Percentiles rank a stretch among this genome's conserved stretches.
Evolutionary conservation across 2,329 filamentous ascomycete species (phyloP).

Genomic region (Ophiostoma piceae): DNA sequence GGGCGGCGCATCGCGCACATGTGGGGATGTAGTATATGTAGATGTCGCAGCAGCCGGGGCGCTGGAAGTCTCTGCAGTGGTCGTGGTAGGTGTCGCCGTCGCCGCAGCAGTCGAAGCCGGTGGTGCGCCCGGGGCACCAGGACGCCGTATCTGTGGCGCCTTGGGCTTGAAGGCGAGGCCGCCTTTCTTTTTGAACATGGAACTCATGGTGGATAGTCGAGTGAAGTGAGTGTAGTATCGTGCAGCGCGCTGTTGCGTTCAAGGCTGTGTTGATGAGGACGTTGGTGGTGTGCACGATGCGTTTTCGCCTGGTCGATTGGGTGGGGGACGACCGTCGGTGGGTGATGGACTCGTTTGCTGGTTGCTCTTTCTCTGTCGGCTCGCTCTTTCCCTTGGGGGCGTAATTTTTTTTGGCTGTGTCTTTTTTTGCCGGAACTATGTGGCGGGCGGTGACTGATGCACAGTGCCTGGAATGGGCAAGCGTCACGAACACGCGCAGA

Average conservation of each 20-base stretch:
- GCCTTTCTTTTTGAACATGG: slow-evolving; percentile 62
- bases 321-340: slow-evolving; percentile 13
- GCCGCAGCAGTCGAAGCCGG: slow-evolving; percentile 30
- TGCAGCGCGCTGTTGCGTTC: not conserved
- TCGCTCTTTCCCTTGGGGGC: slow-evolving; percentile 1
- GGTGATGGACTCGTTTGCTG: not conserved
- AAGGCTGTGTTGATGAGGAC: not conserved
- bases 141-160: slow-evolving; percentile 48
- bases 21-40: not conserved
- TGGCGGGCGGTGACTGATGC: slow-evolving; percentile 18
- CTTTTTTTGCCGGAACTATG: slow-evolving; percentile 22
- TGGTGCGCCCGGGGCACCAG: slow-evolving; percentile 40
- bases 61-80: not conserved
- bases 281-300: not conserved
- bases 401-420: slow-evolving; percentile 22
- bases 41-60: not conserved
- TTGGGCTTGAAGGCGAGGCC: slow-evolving; percentile 65
- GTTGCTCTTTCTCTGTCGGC: not conserved
- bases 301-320: slow-evolving; percentile 2
- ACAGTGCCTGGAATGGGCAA: slow-evolving; percentile 19
- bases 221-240: not conserved
- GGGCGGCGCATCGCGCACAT: not conserved
- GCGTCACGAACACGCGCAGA: slow-evolving; percentile 16
- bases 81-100: not conserved
- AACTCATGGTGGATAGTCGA: slow-evolving; percentile 26